Evolutionary conservation across 106 monocot species (phyloP), one percentile per base, ranked within the genome.

Genomic region (Acanthochlamys bracteata): DNA sequence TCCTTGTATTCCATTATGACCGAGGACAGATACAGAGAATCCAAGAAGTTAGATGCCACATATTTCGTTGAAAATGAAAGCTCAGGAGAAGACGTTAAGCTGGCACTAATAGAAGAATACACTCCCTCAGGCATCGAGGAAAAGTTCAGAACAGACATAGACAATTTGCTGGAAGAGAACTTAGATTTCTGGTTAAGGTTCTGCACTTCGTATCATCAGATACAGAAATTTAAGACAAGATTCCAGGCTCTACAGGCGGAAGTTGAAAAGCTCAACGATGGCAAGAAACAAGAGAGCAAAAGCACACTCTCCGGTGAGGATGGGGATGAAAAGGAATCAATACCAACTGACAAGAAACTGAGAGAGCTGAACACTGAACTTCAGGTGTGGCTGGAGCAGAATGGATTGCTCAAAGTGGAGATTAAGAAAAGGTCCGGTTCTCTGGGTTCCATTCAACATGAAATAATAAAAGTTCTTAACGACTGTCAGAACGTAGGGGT

Each of bases 121-220:
- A 20, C 45, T 8, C 10, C 77, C 49, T 74, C 76, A n/a, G 41
- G 73, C 0, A 40, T 78, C 0, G 90, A 86, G 63, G 86, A 76
- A 11, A 90, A 80, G 61, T 86, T 95, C 55, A 82, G 90, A 71
- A 76, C 52, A 9, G 95, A 95, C 4, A 82, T 95, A 22, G 87
- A 95, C 62, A 65, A 71, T 7, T 55, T 95, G 12, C 73, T 95
- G 16, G 90, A 90, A 20, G 84, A 95, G 71, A 95, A 95, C 75
- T 70, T 95, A 20, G 84, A 87, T 46, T 95, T 95, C 66, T 95
- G 95, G 95, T 71, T 90, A 52, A 82, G 90, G 42, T 90, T 95
- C 66, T 79, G 86, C 68, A 82, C 90, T 23, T 84, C 95, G 12
- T 90, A 84, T 54, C 84, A 90, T 52, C 84, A 90, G 59, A 86